Evolutionary conservation across 2,329 filamentous ascomycete species (phyloP), one percentile per base, ranked within the genome.

Genomic region (Geosmithia putterillii): DNA sequence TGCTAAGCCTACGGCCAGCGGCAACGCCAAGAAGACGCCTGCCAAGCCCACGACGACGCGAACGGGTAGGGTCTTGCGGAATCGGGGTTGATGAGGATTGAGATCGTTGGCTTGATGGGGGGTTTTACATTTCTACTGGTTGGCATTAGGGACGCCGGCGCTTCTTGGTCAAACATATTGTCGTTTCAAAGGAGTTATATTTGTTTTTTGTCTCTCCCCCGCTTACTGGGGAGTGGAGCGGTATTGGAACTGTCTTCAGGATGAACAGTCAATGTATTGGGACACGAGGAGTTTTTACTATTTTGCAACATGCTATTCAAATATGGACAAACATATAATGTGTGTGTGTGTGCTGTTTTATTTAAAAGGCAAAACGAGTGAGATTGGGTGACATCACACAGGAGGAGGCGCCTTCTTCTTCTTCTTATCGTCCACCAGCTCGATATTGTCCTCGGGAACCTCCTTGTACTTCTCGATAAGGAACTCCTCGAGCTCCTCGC

Each of bases 351-450:
- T n/a, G 36, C 15, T 38, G n/a, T n/a, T 7, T 18, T 38, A 4
- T 38, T 38, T 19, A 25, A 25, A 18, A 32, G 10, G 28, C 9
- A n/a, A 3, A 38, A 38, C 9, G 36, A 7, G 3, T 18, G 17
- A 38, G 7, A 18, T 12, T 38, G 36, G n/a, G 17, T 14, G 36
- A 8, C 14, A 10, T 20, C 21, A 18, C 17, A 22, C 22, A 5
- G 48, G 49, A 18, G 50, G 49, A 2, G 52, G 48, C 14, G 55
- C 55, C 57, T 65, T 65, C 57, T 72, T 79, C 69, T 94, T 94
- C 77, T 92, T 92, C 78, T 95, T 95, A 61, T 95, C 90, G 64
- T 96, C 90, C 38, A 96, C 77, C 57, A 89, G 67, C 66, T 96
- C 90, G 53, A 96, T 83, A 65, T 98, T 95, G 58, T 94, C 87